Evolutionary conservation across 345 rosid genomes (phyloP).

Genomic region (Lepidium aucheri): DNA sequence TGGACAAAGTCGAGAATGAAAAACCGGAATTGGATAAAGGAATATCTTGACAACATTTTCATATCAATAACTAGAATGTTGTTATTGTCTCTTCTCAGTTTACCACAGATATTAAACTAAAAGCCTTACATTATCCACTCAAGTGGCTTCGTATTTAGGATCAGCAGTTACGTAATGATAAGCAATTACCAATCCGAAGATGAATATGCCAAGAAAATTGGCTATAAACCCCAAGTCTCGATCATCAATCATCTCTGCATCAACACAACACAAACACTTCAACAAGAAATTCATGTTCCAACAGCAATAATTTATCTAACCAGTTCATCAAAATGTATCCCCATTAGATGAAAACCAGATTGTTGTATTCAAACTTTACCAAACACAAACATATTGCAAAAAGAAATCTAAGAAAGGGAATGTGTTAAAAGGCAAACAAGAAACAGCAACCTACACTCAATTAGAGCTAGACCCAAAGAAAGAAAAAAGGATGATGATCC

Average conservation of each 20-base stretch:
- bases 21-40: not conserved
- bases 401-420: not conserved
- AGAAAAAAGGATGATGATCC: conserved; percentile 41
- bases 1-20: not conserved
- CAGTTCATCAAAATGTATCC: not conserved
- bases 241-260: conserved; percentile 91
- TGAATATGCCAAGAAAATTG: conserved; percentile 73
- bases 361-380: not conserved
- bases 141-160: conserved; percentile 70
- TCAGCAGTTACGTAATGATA: conserved; percentile 88
- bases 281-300: conserved; percentile 1
- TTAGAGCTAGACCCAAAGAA: not conserved
- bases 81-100: conserved; percentile 6
- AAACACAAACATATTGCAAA: not conserved
- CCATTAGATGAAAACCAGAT: not conserved
- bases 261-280: conserved; percentile 5
- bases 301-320: not conserved
- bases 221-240: conserved; percentile 66
- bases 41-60: not conserved
- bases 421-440: not conserved
- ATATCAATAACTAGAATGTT: not conserved
- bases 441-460: not conserved
- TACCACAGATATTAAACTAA: not conserved
- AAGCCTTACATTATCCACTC: conserved; percentile 13
- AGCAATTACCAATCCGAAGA: conserved; percentile 63